A percentile compares a stretch with the other conserved stretches of the same genome.
These are phyloP conservation scores for Martiniozyma asiatica DNA, from an alignment of 1,139 yeast species.

Conservation along the genomic window DNA sequence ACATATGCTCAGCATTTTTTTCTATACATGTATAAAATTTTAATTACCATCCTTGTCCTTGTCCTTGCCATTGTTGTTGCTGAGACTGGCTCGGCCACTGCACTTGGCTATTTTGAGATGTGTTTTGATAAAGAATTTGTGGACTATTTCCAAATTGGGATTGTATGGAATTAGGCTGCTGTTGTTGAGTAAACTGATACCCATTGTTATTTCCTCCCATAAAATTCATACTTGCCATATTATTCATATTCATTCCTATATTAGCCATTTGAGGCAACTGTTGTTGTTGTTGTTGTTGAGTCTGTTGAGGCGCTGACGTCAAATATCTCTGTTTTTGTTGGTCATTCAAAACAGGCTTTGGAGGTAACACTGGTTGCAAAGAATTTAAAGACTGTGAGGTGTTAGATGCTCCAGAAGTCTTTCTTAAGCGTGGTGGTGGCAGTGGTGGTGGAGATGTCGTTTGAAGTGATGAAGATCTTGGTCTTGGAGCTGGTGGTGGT, in stretches of 20 bases:
- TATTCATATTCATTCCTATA: too few relatives aligned
- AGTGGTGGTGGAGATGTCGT: constrained; percentile 16
- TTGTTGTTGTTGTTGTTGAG: constrained; percentile 2
- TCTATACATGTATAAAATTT: too few relatives aligned
- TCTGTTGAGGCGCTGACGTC: constrained; percentile 7
- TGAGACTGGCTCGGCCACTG: constrained; percentile 6
- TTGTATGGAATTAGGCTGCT: too few relatives aligned
- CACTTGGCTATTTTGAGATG: too few relatives aligned
- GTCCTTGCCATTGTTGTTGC: too few relatives aligned
- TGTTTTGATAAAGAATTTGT: too few relatives aligned
- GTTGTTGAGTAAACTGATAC: constrained; percentile 3
- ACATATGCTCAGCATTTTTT: constrained; percentile 3
- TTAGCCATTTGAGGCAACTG: background rate
- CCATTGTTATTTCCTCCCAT: constrained; percentile 4
- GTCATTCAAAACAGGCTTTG: constrained; percentile 19
- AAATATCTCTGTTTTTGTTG: constrained; percentile 19
- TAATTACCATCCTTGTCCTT: too few relatives aligned
- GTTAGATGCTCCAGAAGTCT: constrained; percentile 10
- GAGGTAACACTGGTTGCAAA: constrained; percentile 30
- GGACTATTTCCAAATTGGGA: too few relatives aligned
- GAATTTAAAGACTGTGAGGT: constrained; percentile 13
- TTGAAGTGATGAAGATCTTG: too few relatives aligned
- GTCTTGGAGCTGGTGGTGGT: constrained; percentile 15
- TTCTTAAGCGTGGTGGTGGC: constrained; percentile 21
- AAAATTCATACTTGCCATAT: too few relatives aligned